phyloP scores from a whole-genome alignment of 2,329 filamentous ascomycete species.

The Fusarium drepaniforme region DNA sequence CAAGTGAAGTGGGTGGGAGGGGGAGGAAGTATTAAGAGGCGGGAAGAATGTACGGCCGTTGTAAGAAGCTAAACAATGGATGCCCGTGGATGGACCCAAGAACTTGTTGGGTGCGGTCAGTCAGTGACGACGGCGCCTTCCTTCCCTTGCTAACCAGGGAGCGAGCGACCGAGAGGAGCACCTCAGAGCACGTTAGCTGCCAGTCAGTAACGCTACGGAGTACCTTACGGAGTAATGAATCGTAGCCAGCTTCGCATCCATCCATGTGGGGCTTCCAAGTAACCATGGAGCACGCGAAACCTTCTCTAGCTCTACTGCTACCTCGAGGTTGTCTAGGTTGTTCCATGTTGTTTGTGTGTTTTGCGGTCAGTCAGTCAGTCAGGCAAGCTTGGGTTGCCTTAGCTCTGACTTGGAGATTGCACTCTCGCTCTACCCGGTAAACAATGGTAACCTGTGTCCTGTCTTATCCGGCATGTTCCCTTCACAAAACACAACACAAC shows the following conservation, averaged over 20 bases:
- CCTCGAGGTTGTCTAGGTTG: slow-evolving; percentile 10
- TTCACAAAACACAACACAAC: not conserved
- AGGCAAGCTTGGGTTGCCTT: not conserved
- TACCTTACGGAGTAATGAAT: not conserved
- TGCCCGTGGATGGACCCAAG: not conserved
- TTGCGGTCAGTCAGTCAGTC: not conserved
- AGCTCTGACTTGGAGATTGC: slow-evolving; percentile 6
- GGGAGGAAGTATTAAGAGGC: slow-evolving; percentile 26
- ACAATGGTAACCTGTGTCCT: not conserved
- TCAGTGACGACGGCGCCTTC: not conserved
- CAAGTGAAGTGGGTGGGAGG: slow-evolving; percentile 9
- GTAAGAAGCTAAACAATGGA: slow-evolving; percentile 9
- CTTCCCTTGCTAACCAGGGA: not conserved
- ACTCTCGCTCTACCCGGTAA: not conserved
- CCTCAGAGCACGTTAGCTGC: not conserved
- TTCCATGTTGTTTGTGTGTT: slow-evolving; percentile 4
- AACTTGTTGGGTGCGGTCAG: not conserved
- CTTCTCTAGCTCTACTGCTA: not conserved
- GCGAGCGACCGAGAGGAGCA: not conserved
- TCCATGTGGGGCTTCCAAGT: slow-evolving; percentile 5
- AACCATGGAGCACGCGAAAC: slow-evolving; percentile 9
- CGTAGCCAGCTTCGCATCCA: not conserved
- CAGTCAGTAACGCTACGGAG: not conserved
- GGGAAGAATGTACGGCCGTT: slow-evolving; percentile 20
- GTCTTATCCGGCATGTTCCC: not conserved